Percentiles rank a stretch among this genome's conserved stretches.
Conservation (phyloP, 495 filamentous ascomycete species). For the Podospora bellae-mahoneyi region DNA sequence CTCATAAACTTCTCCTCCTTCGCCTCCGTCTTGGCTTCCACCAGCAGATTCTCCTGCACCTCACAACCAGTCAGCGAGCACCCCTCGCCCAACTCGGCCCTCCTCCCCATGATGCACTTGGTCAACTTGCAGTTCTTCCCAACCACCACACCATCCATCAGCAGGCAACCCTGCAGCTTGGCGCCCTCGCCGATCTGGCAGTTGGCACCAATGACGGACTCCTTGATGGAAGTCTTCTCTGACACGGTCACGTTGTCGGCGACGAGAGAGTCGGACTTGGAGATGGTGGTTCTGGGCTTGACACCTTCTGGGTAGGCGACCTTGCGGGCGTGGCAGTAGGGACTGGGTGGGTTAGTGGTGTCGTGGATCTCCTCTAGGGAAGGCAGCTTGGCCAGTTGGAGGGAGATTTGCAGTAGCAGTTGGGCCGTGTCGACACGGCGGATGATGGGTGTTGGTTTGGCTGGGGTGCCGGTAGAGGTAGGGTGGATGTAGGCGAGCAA, state of each 20-base stretch:
- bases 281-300: constrained; percentile 71
- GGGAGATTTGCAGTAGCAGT: constrained; percentile 72
- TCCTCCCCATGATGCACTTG: constrained; percentile 75
- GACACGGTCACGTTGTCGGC: constrained; percentile 82
- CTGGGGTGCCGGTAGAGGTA: constrained; percentile 25
- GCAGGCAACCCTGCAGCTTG: constrained; percentile 72
- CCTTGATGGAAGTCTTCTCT: constrained; percentile 80
- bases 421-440: constrained; percentile 83
- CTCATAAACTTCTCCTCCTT: constrained; percentile 85
- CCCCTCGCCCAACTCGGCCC: constrained; percentile 71
- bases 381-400: constrained; percentile 75
- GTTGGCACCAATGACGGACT: constrained; percentile 79
- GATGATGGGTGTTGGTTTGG: constrained; percentile 53
- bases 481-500: constrained; percentile 76
- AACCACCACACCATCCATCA: constrained; percentile 88
- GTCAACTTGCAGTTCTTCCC: constrained; percentile 72
- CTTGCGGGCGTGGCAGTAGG: constrained; percentile 72
- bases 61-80: constrained; percentile 80
- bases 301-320: constrained; percentile 76
- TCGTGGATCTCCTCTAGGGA: constrained; percentile 61
- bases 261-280: constrained; percentile 70
- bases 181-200: constrained; percentile 78
- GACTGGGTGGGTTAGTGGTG: constrained; percentile 51
- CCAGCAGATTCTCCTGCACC: constrained; percentile 79
- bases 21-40: constrained; percentile 75